Base-by-base conservation (phyloP, 1,284 basidiomycete genomes). In the Microbotryum violaceum region DNA sequence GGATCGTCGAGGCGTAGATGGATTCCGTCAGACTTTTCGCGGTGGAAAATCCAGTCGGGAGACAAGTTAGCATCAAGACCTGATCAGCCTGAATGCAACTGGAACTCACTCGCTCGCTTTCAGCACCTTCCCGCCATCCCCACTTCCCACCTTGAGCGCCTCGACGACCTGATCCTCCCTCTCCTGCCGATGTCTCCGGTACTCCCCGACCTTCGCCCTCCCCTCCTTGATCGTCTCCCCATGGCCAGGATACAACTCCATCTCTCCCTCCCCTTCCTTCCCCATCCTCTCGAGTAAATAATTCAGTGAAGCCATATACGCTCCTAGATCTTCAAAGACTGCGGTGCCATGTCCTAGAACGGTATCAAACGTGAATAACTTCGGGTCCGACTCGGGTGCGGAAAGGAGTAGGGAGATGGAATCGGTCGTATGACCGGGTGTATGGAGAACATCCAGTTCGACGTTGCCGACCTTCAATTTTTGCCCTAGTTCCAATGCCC, bases 361-460 rank as follows among this genome's bases (percentile, higher is more conserved):
- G 7, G 87, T 89, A 76, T 97, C 94, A 1, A 88, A 90, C 0
- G 91, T 93, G 77, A 94, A 88, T 27, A 93, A 79, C 1, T 82
- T 85, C 18, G 10, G 1, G 5, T 42, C 37, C 37, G 37, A 18
- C 37, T 42, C 37, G n/a, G 48, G 31, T 14, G 16, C 20, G 10
- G 18, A 29, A 10, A 67, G 58, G 2, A 65, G 44, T 29, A 67
- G 45, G 9, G 64, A 86, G 69, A 94, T 82, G 7, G 90, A 93
- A 75, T 97, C 93, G 45, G 79, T 73, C 0, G 93, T 97, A 73
- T 97, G 94, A 0, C 93, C 94, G 0, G 93, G 94, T 0, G 91
- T 87, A 72, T 89, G 86, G 0, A 97, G 70, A 20, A 94, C 83
- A 18, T 61, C 49, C 0, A 67, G 72, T 70, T 60, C 50, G 0